phyloP scores from a whole-genome alignment of 352 stramenopile species.

The Phytopythium litorale region DNA sequence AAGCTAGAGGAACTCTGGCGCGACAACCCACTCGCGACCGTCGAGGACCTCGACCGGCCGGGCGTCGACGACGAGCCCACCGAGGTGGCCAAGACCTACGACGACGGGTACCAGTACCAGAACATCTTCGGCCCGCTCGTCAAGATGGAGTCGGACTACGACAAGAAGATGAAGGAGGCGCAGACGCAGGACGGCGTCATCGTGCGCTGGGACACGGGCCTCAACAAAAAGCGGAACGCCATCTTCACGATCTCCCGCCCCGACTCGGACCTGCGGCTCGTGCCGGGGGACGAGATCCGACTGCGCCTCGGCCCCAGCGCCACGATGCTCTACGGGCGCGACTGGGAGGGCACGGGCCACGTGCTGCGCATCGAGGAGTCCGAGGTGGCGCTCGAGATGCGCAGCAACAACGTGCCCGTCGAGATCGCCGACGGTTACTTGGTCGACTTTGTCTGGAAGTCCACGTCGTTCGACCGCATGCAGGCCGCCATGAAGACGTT shows the following conservation, averaged over 20 bases:
- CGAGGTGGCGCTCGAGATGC: constrained; percentile 85
- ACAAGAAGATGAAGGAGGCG: constrained; percentile 98
- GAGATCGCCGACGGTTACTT: constrained; percentile 96
- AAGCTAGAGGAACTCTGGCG: constrained; percentile 95
- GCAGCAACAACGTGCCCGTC: constrained; percentile 72
- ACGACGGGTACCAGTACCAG: constrained; percentile 99
- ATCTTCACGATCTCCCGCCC: constrained; percentile 93
- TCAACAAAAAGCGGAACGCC: constrained; percentile 96
- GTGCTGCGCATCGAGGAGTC: constrained; percentile 87
- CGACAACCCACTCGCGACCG: constrained; percentile 93
- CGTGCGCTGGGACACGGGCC: constrained; percentile 94
- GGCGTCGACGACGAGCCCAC: constrained; percentile 89
- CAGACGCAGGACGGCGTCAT: constrained; percentile 93
- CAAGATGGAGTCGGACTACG: constrained; percentile 99
- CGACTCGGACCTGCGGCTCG: constrained; percentile 88
- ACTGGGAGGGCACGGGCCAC: constrained; percentile 95
- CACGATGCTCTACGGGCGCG: constrained; percentile 74
- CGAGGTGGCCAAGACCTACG: constrained; percentile 90
- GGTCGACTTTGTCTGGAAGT: constrained; percentile 99
- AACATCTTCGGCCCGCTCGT: constrained; percentile 99
- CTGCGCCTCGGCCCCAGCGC: constrained; percentile 87
- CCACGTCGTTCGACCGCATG: constrained; percentile 99
- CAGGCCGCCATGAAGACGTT: constrained; percentile 98
- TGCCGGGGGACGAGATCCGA: constrained; percentile 96
- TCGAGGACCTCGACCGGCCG: constrained; percentile 95